Evolutionary conservation across 2,329 filamentous ascomycete genomes (phyloP), one percentile per base, ranked within the genome.

Genomic region (Plenodomus tracheiphilus): DNA sequence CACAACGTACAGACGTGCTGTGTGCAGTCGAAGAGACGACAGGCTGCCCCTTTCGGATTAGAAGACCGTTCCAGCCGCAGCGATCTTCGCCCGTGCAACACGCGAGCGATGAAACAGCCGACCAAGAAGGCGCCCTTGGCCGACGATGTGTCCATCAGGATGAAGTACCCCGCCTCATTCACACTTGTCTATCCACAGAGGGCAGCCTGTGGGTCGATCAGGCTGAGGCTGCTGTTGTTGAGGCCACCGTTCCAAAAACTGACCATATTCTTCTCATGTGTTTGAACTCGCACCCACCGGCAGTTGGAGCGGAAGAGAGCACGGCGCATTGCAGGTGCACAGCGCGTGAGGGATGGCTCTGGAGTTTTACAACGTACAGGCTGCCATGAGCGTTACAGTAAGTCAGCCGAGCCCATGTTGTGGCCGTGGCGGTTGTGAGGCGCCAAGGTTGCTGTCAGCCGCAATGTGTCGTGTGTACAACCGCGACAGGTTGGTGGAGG

Each of bases 101-200:
- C 43, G 46, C 43, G 45, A 46, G 20, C 39, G 44, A 32, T 66
- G 64, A 67, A 65, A 67, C 64, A 64, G 52, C 59, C 64, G 58
- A 58, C 6, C 6, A 32, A 32, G 28, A 8, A 11, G 11, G 28
- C 13, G 6, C 6, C 7, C 11, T 8, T 11, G 28, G 5, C 11
- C 28, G 28, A 32, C 28, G 43, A 58, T 45, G 46, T 46, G 53
- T 47, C 35, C 49, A 48, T 21, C 19, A 7, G 37, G 35, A 41
- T 43, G 35, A 39, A 48, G 41, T 50, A 49, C 58, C 61, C 61
- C 59, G 60, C 59, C 54, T 48, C 54, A 50, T 41, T 55, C 47
- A 44, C 46, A 50, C 51, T 51, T 37, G 35, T 56, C 51, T 49
- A 56, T 59, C 38, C 43, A 42, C 41, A 51, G 6, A 15, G 28